phyloP scores from a whole-genome alignment of 2,329 filamentous ascomycete genomes.

The Penicillium sp. region DNA sequence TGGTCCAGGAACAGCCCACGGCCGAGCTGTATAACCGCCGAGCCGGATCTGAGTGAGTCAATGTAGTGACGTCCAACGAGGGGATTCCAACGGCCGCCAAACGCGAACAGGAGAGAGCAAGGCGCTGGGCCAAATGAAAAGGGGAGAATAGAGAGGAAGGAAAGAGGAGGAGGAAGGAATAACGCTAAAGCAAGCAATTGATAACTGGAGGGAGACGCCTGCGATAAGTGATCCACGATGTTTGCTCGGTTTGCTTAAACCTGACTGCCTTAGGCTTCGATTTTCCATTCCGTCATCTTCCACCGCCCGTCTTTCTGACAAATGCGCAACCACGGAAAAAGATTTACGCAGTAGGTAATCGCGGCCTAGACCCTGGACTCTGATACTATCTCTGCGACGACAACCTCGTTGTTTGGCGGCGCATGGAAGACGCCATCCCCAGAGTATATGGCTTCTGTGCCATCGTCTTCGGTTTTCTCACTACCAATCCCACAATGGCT shows the following conservation, averaged over 20 bases:
- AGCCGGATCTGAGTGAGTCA: constrained; percentile 10
- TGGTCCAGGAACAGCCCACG: constrained; percentile 16
- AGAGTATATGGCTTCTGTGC: constrained; percentile 27
- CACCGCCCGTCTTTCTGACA: constrained; percentile 1
- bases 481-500: constrained; percentile 39
- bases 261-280: constrained; percentile 9
- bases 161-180: constrained; percentile 9
- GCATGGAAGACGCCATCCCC: background rate
- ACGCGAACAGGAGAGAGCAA: background rate
- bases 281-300: constrained; percentile 9
- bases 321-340: background rate
- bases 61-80: background rate
- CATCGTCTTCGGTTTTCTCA: constrained; percentile 37
- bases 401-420: background rate
- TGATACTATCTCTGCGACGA: background rate
- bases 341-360: background rate
- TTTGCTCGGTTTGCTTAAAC: constrained; percentile 21
- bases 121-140: background rate
- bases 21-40: constrained; percentile 19
- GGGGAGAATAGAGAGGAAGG: constrained; percentile 5
- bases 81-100: background rate
- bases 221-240: constrained; percentile 20
- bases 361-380: background rate
- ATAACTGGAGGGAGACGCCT: constrained; percentile 5
- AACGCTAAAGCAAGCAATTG: constrained; percentile 7